phyloP scores from a whole-genome alignment of 768 basidiomycete genomes.

The Leccinum incarnatum region DNA sequence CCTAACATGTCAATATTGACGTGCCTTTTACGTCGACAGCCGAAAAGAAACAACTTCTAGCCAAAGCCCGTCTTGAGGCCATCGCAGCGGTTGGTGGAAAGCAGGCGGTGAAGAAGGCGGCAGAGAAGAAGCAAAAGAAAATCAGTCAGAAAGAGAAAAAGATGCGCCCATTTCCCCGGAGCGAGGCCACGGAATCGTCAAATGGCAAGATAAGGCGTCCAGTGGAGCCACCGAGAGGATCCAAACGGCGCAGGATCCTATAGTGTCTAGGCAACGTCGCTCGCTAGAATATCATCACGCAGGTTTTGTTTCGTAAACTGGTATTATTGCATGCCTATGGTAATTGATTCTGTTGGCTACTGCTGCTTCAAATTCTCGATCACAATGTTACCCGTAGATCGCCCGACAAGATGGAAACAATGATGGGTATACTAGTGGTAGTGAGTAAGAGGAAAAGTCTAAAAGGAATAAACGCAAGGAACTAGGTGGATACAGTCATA shows the following conservation, averaged over 20 bases:
- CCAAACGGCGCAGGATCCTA: slow-evolving; percentile 25
- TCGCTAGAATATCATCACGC: not conserved
- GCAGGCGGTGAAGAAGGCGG: slow-evolving; percentile 78
- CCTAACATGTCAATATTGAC: not conserved
- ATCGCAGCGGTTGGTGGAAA: slow-evolving; percentile 75
- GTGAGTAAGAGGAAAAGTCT: slow-evolving; percentile 22
- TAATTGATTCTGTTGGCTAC: slow-evolving; percentile 29
- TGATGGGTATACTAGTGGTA: slow-evolving; percentile 29
- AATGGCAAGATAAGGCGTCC: slow-evolving; percentile 18
- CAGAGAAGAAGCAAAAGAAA: slow-evolving; percentile 89
- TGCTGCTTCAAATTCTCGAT: slow-evolving; percentile 27
- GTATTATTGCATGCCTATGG: slow-evolving; percentile 30
- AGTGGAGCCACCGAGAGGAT: not conserved
- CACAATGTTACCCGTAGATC: slow-evolving; percentile 20
- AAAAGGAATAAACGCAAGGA: slow-evolving; percentile 13
- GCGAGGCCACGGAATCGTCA: slow-evolving; percentile 11
- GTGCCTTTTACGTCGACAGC: slow-evolving; percentile 41
- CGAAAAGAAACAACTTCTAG: slow-evolving; percentile 72
- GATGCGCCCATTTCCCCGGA: slow-evolving; percentile 60
- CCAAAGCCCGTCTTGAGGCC: slow-evolving; percentile 76
- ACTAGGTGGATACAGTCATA: slow-evolving; percentile 16
- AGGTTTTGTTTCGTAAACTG: not conserved
- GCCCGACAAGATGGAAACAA: slow-evolving; percentile 27
- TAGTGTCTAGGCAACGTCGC: slow-evolving; percentile 1
- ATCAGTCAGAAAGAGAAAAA: slow-evolving; percentile 86